phyloP scores from a whole-genome alignment of 2,329 filamentous ascomycete species.

The Ophiostoma novo-ulmi region DNA sequence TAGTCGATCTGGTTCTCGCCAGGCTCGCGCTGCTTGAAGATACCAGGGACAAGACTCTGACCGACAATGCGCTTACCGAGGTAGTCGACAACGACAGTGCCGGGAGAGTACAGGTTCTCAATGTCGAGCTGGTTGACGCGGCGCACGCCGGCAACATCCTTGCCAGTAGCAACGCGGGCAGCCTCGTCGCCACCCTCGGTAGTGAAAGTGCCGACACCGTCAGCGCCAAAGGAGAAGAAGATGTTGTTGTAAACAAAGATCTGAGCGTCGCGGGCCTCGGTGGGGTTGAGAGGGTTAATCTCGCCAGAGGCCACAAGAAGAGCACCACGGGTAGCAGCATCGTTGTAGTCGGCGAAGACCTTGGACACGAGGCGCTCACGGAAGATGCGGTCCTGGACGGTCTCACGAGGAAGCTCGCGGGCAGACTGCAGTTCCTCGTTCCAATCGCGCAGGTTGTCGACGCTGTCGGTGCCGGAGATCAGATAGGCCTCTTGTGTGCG shows the following conservation, averaged over 20 bases:
- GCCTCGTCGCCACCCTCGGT: constrained; percentile 96
- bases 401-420: constrained; percentile 86
- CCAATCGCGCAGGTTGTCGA: constrained; percentile 93
- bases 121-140: constrained; percentile 97
- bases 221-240: constrained; percentile 97
- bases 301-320: constrained; percentile 90
- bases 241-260: constrained; percentile 99
- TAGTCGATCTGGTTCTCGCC: constrained; percentile 99
- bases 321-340: constrained; percentile 86
- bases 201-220: constrained; percentile 94
- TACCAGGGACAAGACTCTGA: constrained; percentile 96
- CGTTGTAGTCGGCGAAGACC: constrained; percentile 95
- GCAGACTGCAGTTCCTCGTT: constrained; percentile 99
- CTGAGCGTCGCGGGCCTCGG: constrained; percentile 84
- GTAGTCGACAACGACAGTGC: constrained; percentile 94
- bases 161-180: constrained; percentile 89
- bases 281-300: constrained; percentile 89
- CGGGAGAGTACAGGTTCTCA: constrained; percentile 86
- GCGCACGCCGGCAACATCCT: constrained; percentile 91
- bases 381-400: constrained; percentile 92
- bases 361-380: constrained; percentile 90
- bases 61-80: constrained; percentile 94
- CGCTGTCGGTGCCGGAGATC: constrained; percentile 84
- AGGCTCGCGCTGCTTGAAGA: constrained; percentile 96
- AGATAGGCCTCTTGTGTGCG: constrained; percentile 90